Evolutionary conservation across 257 asterid genomes (phyloP).

Genomic region (Nicotiana sylvestris): DNA sequence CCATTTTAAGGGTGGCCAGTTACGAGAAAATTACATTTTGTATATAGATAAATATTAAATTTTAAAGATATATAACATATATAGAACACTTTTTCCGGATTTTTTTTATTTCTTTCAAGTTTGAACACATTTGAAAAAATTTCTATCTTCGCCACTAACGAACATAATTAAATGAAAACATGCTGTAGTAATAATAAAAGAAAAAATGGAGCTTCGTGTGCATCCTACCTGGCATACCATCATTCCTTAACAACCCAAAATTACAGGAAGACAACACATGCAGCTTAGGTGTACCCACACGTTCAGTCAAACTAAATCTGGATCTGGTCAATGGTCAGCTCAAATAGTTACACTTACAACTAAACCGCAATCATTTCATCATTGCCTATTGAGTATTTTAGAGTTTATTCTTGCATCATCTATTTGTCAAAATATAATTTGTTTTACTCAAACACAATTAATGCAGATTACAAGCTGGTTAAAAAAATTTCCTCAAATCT

Average conservation of each 20-base stretch:
- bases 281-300: slow-evolving; percentile 24
- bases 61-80: too few species aligned
- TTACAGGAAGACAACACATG: neutral
- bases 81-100: too few species aligned
- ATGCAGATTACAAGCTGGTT: neutral
- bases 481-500: too few species aligned
- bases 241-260: neutral
- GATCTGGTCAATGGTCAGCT: slow-evolving; percentile 24
- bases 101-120: too few species aligned
- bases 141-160: too few species aligned
- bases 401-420: neutral
- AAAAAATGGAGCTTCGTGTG: neutral
- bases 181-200: too few species aligned
- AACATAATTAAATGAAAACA: too few species aligned
- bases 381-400: slow-evolving; percentile 19
- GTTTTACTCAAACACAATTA: neutral
- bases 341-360: neutral
- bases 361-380: slow-evolving; percentile 29
- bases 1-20: too few species aligned
- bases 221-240: neutral
- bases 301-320: slow-evolving; percentile 30
- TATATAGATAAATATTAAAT: too few species aligned
- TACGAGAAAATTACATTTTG: too few species aligned
- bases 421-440: neutral
- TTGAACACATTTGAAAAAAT: too few species aligned